Evolutionary conservation across 495 filamentous ascomycete species (phyloP).

Genomic region (Emericellopsis terricola): DNA sequence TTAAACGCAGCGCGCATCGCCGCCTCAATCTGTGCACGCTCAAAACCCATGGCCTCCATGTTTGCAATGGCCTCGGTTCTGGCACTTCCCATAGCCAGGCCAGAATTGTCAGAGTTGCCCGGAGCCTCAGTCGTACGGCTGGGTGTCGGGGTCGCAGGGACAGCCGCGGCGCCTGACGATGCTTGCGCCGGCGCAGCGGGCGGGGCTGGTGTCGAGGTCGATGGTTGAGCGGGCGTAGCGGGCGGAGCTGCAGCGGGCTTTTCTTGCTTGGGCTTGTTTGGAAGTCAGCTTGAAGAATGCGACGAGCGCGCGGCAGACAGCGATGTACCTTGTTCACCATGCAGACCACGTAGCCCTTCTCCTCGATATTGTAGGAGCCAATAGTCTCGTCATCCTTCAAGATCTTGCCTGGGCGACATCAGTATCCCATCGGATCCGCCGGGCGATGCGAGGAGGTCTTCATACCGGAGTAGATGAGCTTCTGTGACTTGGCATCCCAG

Average conservation of each 20-base stretch:
- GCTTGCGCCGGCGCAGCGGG: constrained; percentile 38
- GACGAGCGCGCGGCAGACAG: background rate
- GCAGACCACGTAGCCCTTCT: constrained; percentile 98
- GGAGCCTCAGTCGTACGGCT: constrained; percentile 43
- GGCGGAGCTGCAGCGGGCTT: constrained; percentile 29
- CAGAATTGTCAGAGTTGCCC: background rate
- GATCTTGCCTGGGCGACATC: constrained; percentile 59
- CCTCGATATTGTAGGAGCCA: constrained; percentile 91
- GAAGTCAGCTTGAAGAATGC: constrained; percentile 8
- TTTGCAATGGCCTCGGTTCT: constrained; percentile 75
- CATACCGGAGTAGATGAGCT: constrained; percentile 95
- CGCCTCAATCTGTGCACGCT: constrained; percentile 65
- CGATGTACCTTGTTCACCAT: constrained; percentile 71
- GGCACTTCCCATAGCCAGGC: constrained; percentile 61
- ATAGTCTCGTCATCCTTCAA: constrained; percentile 92
- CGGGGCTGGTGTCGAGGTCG: constrained; percentile 35
- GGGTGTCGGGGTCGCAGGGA: constrained; percentile 50
- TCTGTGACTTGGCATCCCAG: constrained; percentile 74
- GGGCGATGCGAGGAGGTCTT: background rate
- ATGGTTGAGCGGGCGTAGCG: constrained; percentile 37
- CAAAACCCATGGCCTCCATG: constrained; percentile 95
- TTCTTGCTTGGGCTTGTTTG: constrained; percentile 46
- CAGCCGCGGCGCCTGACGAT: constrained; percentile 38
- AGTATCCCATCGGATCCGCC: constrained; percentile 3
- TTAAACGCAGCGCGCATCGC: constrained; percentile 92